Base-by-base conservation (phyloP, 176 grass and related monocot genomes). In the Thalia dealbata region DNA sequence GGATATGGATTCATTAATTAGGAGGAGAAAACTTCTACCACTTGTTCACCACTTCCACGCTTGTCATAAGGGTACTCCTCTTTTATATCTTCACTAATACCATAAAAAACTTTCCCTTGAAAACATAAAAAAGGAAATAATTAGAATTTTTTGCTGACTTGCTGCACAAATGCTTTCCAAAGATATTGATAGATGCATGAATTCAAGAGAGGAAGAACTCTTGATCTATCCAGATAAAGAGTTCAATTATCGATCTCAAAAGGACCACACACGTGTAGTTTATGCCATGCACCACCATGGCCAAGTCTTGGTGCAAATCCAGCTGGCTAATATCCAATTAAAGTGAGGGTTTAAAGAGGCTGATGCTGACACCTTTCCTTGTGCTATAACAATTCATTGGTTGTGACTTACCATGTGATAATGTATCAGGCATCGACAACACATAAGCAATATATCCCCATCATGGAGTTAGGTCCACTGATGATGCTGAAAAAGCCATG, bases 391-490 rank as follows among this genome's bases (percentile, higher is more conserved):
- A 29, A 41, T 29, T 19, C 18, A 18, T 42, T 68, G 35, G 19
- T 23, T 26, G 62, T 15, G 62, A 35, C 62, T 35, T 67, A n/a
- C 38, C 73, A 73, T 62, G 64, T 78, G 74, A 51, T 52, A 78
- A 43, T 69, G 50, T 5, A 73, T 69, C 63, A 52, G 60, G 70
- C 6, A 14, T 73, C 67, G 68, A 72, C 81, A 72, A 3, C 58
- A 69, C 35, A 14, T 48, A 48, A 48, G 59, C 4, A 38, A 73
- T 27, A 26, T 12, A 73, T 73, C 51, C 13, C 50, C 51, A 38
- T 73, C 71, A 56, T 56, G 71, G 71, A 55, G 51, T 73, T 73
- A 56, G 71, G 51, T 58, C 46, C 28, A 52, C 28, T 35, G 70
- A 6, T 45, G 65, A 68, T 68, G 65, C 21, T 68, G 38, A 42